Evolutionary conservation across 306 rosid genomes (phyloP).

Genomic region (Mucuna pruriens): DNA sequence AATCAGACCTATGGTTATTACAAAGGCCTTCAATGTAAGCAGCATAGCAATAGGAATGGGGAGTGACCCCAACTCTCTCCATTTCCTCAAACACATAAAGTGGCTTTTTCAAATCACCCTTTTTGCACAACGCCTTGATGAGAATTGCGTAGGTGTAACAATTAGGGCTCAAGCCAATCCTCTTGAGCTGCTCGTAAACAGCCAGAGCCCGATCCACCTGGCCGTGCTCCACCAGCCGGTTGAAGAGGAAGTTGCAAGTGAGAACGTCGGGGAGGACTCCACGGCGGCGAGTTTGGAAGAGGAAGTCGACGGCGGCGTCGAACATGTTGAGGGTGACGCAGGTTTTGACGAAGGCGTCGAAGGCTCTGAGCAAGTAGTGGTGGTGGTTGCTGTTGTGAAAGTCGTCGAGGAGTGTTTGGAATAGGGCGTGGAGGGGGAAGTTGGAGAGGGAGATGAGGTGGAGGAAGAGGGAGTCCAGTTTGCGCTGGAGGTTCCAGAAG

Average conservation of each 20-base stretch:
- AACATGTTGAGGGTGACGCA: conserved; percentile 65
- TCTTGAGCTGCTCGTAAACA: conserved; percentile 62
- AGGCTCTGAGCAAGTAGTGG: conserved; percentile 47
- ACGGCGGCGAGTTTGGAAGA: conserved; percentile 53
- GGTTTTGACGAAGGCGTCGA: conserved; percentile 65
- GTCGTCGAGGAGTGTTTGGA: conserved; percentile 40
- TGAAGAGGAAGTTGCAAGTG: conserved; percentile 73
- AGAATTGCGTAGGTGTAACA: conserved; percentile 70
- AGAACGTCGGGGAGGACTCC: conserved; percentile 65
- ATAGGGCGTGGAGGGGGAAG: conserved; percentile 51
- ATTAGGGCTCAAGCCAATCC: conserved; percentile 73
- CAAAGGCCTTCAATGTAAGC: conserved; percentile 79
- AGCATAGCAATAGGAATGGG: conserved; percentile 56
- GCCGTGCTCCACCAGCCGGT: conserved; percentile 58
- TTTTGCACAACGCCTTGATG: conserved; percentile 70
- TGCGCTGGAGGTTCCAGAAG: conserved; percentile 57
- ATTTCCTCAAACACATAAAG: conserved; percentile 62
- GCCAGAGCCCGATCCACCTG: conserved; percentile 55
- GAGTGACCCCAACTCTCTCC: conserved; percentile 60
- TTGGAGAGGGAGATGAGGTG: conserved; percentile 49
- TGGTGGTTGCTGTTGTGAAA: neutral
- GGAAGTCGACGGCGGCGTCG: conserved; percentile 69
- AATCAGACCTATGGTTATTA: conserved; percentile 48
- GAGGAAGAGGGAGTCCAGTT: conserved; percentile 64
- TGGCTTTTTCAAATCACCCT: conserved; percentile 61